Percentiles rank a stretch among this genome's conserved stretches.
Evolutionary conservation across 371 early-diverging fungal species (phyloP).

Genomic region (Scutellospora calospora): DNA sequence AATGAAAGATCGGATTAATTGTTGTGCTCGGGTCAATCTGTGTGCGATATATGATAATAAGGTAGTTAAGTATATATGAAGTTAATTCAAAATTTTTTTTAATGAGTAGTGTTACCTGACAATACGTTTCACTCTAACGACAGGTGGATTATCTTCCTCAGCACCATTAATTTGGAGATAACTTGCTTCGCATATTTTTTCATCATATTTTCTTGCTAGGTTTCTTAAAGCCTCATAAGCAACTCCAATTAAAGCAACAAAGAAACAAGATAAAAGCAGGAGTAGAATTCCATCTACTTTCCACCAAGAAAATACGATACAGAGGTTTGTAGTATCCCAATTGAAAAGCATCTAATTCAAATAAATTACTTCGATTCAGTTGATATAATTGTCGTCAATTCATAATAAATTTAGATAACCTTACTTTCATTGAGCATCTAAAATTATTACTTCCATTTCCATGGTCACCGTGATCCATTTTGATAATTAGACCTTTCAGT

Average conservation of each 20-base stretch:
- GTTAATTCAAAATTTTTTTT: not conserved
- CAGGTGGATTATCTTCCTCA: constrained; percentile 33
- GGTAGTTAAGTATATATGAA: not conserved
- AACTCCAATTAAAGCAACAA: constrained; percentile 65
- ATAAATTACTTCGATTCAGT: not conserved
- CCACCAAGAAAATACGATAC: constrained; percentile 82
- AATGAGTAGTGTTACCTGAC: not conserved
- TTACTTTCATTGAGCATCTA: too few relatives aligned
- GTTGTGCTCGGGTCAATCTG: constrained; percentile 56
- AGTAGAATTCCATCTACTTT: constrained; percentile 62
- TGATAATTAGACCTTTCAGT: too few relatives aligned
- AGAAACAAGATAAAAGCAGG: constrained; percentile 66
- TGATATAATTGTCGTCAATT: too few relatives aligned
- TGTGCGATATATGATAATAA: not conserved
- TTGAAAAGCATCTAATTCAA: constrained; percentile 77
- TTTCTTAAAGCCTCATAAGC: constrained; percentile 69
- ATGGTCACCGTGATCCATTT: too few relatives aligned
- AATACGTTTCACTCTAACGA: not conserved
- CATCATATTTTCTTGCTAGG: constrained; percentile 61
- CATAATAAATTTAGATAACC: too few relatives aligned
- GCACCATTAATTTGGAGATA: constrained; percentile 45
- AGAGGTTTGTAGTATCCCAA: constrained; percentile 79
- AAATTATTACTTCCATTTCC: too few relatives aligned
- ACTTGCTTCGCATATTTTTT: constrained; percentile 50
- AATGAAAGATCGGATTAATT: constrained; percentile 63